Conservation (phyloP, 768 basidiomycete genomes). For the Cyathus striatus region DNA sequence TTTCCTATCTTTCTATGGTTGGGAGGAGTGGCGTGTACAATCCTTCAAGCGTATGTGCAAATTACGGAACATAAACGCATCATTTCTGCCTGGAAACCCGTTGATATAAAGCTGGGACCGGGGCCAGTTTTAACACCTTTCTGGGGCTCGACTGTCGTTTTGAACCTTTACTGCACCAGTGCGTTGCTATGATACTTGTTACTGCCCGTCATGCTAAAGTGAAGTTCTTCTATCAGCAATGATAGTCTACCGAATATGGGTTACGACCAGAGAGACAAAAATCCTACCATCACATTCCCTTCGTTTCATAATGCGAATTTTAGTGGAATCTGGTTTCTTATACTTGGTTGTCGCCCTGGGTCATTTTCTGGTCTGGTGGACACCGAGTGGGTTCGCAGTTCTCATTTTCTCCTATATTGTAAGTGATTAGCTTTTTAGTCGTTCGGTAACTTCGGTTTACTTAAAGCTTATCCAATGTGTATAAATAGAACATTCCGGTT, state of each 20-base stretch:
- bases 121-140: slow-evolving; percentile 4
- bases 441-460: no score
- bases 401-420: background rate
- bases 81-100: background rate
- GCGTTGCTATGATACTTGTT: background rate
- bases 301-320: background rate
- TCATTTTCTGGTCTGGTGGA: slow-evolving; percentile 3
- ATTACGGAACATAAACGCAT: background rate
- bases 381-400: background rate
- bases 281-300: background rate
- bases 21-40: background rate
- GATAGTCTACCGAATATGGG: background rate
- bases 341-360: slow-evolving; percentile 2
- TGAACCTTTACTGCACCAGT: slow-evolving; percentile 3
- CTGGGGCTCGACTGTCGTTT: slow-evolving; percentile 3
- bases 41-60: slow-evolving; percentile 1
- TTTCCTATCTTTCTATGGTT: slow-evolving; percentile 5
- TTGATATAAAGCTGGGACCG: slow-evolving; percentile 2
- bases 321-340: slow-evolving; percentile 3
- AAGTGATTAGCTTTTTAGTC: background rate
- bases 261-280: background rate
- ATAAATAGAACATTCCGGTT: no score
- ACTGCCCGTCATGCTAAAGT: slow-evolving; percentile 1
- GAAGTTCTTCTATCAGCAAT: background rate
- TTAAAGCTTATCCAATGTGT: no score